A percentile compares a stretch with the other conserved stretches of the same genome.
These are phyloP conservation scores for Kwoniella sp. DNA, from an alignment of 768 basidiomycete genomes.

Conservation along the genomic window DNA sequence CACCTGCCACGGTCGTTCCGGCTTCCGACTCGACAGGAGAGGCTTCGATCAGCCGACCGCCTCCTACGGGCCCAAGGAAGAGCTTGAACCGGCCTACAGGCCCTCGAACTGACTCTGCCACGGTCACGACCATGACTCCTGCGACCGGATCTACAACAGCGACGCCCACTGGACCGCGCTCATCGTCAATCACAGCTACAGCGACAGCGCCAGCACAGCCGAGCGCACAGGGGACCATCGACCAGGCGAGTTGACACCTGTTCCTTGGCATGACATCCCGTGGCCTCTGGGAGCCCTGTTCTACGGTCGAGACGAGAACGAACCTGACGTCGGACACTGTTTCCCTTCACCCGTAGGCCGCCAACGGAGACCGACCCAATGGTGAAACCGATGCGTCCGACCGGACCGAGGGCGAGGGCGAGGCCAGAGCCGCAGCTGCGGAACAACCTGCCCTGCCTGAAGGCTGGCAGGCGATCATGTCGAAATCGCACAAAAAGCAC, in stretches of 20 bases:
- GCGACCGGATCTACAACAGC: not conserved
- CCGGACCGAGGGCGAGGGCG: not conserved
- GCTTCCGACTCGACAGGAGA: not conserved
- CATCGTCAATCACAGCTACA: not conserved
- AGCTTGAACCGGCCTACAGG: not conserved
- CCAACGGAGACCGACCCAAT: no score
- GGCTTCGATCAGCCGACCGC: not conserved
- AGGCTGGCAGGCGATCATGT: constrained; percentile 21
- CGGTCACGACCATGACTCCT: not conserved
- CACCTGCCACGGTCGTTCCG: not conserved
- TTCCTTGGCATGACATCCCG: no score
- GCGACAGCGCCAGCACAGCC: not conserved
- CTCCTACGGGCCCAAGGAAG: constrained; percentile 13
- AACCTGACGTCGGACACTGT: no score
- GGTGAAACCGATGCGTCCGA: not conserved
- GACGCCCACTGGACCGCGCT: not conserved
- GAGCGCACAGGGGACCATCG: not conserved
- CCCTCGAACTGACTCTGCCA: not conserved
- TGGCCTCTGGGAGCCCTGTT: no score
- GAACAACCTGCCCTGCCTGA: constrained; percentile 10
- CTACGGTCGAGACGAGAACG: no score
- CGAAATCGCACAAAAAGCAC: constrained; percentile 11
- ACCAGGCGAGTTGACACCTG: constrained; percentile 15
- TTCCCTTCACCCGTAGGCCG: no score
- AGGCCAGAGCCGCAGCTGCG: not conserved